Conservation (phyloP, 2,329 filamentous ascomycete genomes). For the Curvularia sp. region DNA sequence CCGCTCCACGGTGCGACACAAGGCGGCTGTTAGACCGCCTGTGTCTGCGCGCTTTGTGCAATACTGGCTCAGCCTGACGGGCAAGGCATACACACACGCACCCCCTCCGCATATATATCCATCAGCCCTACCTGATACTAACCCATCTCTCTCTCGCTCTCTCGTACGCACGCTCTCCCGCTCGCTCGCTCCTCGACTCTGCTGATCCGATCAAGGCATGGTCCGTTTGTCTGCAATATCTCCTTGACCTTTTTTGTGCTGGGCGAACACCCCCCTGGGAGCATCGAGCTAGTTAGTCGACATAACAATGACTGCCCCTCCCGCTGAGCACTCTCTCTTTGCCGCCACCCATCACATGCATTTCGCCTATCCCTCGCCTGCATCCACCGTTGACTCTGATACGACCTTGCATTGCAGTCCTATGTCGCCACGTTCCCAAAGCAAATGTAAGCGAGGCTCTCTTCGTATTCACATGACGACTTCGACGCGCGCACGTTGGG, state of each 20-base stretch:
- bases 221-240: constrained; percentile 12
- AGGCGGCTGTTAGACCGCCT: constrained; percentile 9
- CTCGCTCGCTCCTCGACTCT: constrained; percentile 3
- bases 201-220: constrained; percentile 17
- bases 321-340: constrained; percentile 35
- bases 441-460: constrained; percentile 33
- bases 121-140: constrained; percentile 31
- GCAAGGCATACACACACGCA: constrained; percentile 9
- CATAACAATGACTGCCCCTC: constrained; percentile 36
- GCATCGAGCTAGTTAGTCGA: constrained; percentile 21
- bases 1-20: constrained; percentile 13
- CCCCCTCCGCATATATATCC: constrained; percentile 26
- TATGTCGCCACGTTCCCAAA: constrained; percentile 33
- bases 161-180: neutral
- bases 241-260: constrained; percentile 4
- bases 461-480: constrained; percentile 16
- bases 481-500: constrained; percentile 3
- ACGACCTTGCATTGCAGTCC: constrained; percentile 31
- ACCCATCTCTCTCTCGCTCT: constrained; percentile 19
- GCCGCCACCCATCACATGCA: constrained; percentile 28
- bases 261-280: constrained; percentile 6
- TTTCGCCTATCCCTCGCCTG: constrained; percentile 32
- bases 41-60: constrained; percentile 20
- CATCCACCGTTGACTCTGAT: constrained; percentile 31
- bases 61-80: constrained; percentile 7